Percentiles rank a stretch among this genome's conserved stretches.
These are phyloP conservation scores for Hordeum vulgare DNA, from an alignment of 176 grass and related monocot genomes.

Conservation along the genomic window DNA sequence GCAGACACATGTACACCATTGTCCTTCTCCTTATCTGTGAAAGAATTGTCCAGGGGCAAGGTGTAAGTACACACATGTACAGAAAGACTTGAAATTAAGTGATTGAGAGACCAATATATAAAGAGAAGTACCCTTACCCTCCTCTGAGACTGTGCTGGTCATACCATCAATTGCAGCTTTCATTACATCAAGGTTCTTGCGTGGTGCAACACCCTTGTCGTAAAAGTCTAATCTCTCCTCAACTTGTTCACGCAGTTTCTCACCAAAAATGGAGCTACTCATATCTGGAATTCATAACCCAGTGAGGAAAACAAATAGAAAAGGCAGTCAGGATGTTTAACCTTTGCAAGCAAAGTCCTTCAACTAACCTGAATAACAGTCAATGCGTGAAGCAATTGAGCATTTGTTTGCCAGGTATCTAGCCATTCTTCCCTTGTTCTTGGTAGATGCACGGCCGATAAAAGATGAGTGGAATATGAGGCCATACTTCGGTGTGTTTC, in stretches of 20 bases:
- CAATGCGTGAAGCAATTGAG: slow-evolving; percentile 95
- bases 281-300: slow-evolving; percentile 38
- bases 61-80: neutral
- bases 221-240: slow-evolving; percentile 98
- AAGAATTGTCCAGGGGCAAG: neutral
- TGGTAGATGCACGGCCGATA: slow-evolving; percentile 85
- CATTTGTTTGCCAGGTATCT: slow-evolving; percentile 98
- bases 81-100: neutral
- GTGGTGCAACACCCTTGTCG: slow-evolving; percentile 90
- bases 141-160: neutral
- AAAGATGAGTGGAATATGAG: slow-evolving; percentile 99
- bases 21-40: slow-evolving; percentile 8
- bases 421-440: slow-evolving; percentile 94
- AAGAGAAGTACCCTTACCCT: neutral
- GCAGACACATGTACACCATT: slow-evolving; percentile 8
- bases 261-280: slow-evolving; percentile 58
- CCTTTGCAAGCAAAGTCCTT: neutral
- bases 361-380: slow-evolving; percentile 83
- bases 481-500: slow-evolving; percentile 96
- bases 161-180: slow-evolving; percentile 76
- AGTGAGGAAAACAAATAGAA: neutral
- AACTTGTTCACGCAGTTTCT: slow-evolving; percentile 89
- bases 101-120: neutral
- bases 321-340: neutral
- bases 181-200: slow-evolving; percentile 98